Conservation (phyloP, 495 filamentous ascomycete genomes). For the Podospora tetraspora region DNA sequence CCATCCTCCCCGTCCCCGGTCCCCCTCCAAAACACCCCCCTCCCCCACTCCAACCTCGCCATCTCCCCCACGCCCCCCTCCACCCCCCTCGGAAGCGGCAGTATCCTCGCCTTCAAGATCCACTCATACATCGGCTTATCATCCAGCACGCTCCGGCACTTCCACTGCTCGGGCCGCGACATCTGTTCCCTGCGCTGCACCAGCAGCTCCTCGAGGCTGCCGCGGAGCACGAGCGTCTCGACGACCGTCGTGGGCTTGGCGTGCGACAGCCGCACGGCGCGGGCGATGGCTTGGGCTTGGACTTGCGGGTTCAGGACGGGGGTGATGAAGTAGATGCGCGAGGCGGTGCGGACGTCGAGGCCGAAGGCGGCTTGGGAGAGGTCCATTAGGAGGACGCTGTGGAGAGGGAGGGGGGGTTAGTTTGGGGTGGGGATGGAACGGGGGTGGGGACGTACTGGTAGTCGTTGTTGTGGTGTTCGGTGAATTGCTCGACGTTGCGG, state of each 20-base stretch:
- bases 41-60: constrained; percentile 47
- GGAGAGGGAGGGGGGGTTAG: constrained; percentile 18
- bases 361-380: constrained; percentile 82
- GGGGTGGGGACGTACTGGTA: constrained; percentile 33
- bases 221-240: constrained; percentile 77
- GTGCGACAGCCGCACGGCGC: constrained; percentile 85
- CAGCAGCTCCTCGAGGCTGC: constrained; percentile 83
- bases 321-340: constrained; percentile 85
- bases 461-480: constrained; percentile 45
- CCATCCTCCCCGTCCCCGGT: neutral
- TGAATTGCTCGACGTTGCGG: constrained; percentile 73
- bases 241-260: constrained; percentile 68
- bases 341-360: constrained; percentile 75
- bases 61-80: constrained; percentile 42
- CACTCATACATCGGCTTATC: constrained; percentile 72
- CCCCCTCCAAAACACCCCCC: constrained; percentile 55
- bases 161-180: constrained; percentile 66
- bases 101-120: constrained; percentile 65
- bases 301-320: constrained; percentile 82
- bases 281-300: constrained; percentile 87
- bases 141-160: constrained; percentile 66
- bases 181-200: constrained; percentile 67
- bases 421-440: neutral
- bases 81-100: constrained; percentile 49
- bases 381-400: constrained; percentile 83